Base-by-base conservation (phyloP, 371 early-diverging fungal species). In the Mucor velutinosus region DNA sequence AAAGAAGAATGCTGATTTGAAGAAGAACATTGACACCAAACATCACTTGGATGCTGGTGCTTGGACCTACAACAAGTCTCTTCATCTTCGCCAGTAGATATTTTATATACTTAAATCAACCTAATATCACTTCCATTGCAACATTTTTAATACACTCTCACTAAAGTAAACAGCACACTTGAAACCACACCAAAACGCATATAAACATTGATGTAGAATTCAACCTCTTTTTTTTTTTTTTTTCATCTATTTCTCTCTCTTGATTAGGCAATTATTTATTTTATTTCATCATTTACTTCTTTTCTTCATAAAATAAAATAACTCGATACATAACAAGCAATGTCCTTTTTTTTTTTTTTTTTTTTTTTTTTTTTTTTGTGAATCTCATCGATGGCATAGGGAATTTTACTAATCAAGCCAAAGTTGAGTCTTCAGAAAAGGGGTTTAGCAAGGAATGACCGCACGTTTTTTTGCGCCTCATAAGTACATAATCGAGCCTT, bases 21-120 rank as follows among this genome's bases (percentile, higher is more conserved):
- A 61, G 58, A 64, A 55, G 25, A 37, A 23, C 39, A 65, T 67
- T 8, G 65, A 74, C 23, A 69, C 78, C 45, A 76, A 77, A 35
- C 73, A 69, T 25, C 69, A 79, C 19, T 67, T 83, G 35, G 83
- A 83, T 43, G 58, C 64, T 17, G 83, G 80, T 58, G 81, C 81
- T 41, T 83, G 83, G 83, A 79, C 76, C 15, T 83, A 77, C 58
- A 75, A 62, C 15, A 51, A 79, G 35, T 76, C 83, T 10, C 79
- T 83, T 60, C 83, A 80, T 47, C 43, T 60, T 35, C 37, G 53
- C 33, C 39, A 49, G 35, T 65, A 65, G 43, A 43, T 17, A 30
- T 56, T 17, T 15, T 49, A 23, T 12, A 23, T 23, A 51, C 21
- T 45, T 43, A n/a, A 45, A 7, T 33, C 45, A 7, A 45, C 19